Evolutionary conservation across 768 basidiomycete species (phyloP).

Genomic region (Suillus americanus): DNA sequence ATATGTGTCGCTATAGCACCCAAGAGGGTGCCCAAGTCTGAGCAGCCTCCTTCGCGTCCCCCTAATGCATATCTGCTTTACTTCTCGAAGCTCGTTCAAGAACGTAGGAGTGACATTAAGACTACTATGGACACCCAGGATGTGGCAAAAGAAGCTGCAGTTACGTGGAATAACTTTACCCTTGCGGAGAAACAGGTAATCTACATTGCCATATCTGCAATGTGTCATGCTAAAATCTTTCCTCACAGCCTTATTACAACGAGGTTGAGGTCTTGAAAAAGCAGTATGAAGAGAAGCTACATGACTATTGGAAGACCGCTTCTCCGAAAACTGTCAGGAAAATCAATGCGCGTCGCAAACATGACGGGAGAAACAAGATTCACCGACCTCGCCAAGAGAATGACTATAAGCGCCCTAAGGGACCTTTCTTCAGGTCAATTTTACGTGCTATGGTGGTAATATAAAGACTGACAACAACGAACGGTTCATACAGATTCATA

Average conservation of each 20-base stretch:
- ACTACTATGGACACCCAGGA: neutral
- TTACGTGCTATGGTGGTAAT: neutral
- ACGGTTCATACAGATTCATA: slow-evolving; percentile 17
- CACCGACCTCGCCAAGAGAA: slow-evolving; percentile 5
- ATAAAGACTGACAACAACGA: neutral
- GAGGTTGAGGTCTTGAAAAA: slow-evolving; percentile 15
- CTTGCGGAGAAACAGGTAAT: slow-evolving; percentile 37
- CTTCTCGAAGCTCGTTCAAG: slow-evolving; percentile 15
- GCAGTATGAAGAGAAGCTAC: slow-evolving; percentile 20
- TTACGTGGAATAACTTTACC: slow-evolving; percentile 33
- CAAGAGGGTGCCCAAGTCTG: slow-evolving; percentile 15
- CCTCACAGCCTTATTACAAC: slow-evolving; percentile 27
- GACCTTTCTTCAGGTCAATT: slow-evolving; percentile 29
- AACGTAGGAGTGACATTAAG: neutral
- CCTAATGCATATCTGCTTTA: slow-evolving; percentile 27
- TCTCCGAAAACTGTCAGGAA: slow-evolving; percentile 21
- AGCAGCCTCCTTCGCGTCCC: slow-evolving; percentile 30
- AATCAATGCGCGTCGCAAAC: slow-evolving; percentile 34
- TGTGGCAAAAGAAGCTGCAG: slow-evolving; percentile 20
- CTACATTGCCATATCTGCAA: neutral
- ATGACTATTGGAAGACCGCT: slow-evolving; percentile 28
- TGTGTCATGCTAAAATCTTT: neutral
- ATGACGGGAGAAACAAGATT: slow-evolving; percentile 22
- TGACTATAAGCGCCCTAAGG: neutral
- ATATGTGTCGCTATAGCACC: neutral